Percentiles rank a stretch among this genome's conserved stretches.
Conservation (phyloP, 2,329 filamentous ascomycete species). For the Alternaria novae-zelandiae region DNA sequence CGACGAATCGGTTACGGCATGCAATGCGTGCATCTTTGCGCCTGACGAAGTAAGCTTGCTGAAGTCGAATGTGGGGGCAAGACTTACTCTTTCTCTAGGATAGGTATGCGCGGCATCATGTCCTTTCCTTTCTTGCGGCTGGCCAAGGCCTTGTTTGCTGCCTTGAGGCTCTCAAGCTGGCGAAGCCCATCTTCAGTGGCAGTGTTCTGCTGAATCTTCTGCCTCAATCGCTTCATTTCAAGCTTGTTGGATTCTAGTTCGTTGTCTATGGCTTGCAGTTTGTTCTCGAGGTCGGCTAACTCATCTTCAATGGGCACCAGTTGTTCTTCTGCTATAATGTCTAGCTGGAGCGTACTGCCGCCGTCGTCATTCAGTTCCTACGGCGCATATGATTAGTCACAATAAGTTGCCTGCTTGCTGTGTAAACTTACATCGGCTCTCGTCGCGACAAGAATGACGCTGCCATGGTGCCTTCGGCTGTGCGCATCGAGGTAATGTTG, state of each 20-base stretch:
- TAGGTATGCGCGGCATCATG: neutral
- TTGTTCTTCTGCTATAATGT: conserved; percentile 1
- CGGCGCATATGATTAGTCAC: neutral
- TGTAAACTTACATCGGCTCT: conserved; percentile 18
- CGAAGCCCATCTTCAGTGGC: neutral
- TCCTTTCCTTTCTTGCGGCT: neutral
- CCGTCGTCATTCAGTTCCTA: conserved; percentile 13
- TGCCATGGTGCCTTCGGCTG: conserved; percentile 21
- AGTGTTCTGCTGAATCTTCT: neutral
- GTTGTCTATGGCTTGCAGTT: neutral
- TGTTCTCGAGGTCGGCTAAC: neutral
- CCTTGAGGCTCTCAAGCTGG: neutral
- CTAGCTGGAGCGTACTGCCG: neutral
- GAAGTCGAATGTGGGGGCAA: neutral
- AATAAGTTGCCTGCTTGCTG: neutral
- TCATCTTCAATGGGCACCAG: conserved; percentile 1
- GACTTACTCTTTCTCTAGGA: conserved; percentile 1
- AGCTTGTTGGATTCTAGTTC: neutral
- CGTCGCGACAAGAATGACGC: conserved; percentile 26
- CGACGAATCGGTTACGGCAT: conserved; percentile 18
- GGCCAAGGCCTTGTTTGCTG: neutral
- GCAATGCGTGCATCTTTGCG: conserved; percentile 6
- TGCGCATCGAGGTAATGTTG: conserved; percentile 19
- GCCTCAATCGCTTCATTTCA: conserved; percentile 2
- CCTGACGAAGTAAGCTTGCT: neutral